These are phyloP conservation scores for Metschnikowia picachoensis DNA, from an alignment of 805 yeast genomes.

Conservation along the genomic window DNA sequence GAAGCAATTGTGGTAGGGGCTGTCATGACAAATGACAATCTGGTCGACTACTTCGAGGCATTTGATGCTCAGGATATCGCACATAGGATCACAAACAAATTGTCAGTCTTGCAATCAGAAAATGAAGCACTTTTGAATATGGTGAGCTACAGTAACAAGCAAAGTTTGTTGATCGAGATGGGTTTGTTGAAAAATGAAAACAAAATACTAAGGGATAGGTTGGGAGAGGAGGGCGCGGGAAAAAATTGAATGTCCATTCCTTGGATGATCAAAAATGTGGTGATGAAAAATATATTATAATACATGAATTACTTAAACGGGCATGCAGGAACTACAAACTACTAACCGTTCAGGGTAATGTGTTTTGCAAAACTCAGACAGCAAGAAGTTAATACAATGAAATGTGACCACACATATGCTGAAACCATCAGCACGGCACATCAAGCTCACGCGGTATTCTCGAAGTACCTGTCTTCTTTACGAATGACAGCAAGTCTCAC, in stretches of 20 bases:
- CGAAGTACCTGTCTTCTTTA: no score
- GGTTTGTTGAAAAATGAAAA: conserved; percentile 51
- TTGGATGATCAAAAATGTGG: no score
- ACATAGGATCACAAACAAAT: conserved; percentile 62
- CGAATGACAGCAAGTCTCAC: no score
- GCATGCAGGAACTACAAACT: no score
- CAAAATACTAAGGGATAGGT: conserved; percentile 13
- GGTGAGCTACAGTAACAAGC: conserved; percentile 72
- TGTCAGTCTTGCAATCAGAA: conserved; percentile 60
- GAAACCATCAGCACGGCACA: no score
- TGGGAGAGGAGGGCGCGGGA: conserved; percentile 9
- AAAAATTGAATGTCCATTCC: not conserved
- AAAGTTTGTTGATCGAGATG: conserved; percentile 64
- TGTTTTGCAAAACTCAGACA: no score
- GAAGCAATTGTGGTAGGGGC: conserved; percentile 50
- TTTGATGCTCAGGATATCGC: conserved; percentile 74
- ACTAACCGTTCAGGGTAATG: no score
- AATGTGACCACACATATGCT: no score
- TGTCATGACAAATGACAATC: conserved; percentile 20
- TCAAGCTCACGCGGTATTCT: no score
- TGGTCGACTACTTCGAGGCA: conserved; percentile 50
- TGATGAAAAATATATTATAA: no score
- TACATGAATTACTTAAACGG: no score
- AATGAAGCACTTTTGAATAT: conserved; percentile 66
- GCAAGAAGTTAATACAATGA: no score